Percentiles rank a stretch among this genome's conserved stretches.
Conservation (phyloP, 331 rosid species). For the Acacia concinna region DNA sequence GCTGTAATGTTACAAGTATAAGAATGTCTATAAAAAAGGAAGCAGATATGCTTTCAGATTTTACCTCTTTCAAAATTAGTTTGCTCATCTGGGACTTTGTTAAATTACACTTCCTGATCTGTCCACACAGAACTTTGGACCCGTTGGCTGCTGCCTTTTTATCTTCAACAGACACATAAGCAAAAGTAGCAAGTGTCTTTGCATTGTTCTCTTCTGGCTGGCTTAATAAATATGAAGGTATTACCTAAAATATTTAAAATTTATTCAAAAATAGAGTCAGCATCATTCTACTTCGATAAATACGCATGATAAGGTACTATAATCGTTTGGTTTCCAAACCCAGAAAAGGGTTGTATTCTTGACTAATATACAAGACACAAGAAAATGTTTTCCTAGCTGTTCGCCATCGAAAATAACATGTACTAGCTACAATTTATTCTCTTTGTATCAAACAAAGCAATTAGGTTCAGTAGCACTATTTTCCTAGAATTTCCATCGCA, state of each 20-base stretch:
- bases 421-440: neutral
- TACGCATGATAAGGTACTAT: neutral
- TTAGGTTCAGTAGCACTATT: neutral
- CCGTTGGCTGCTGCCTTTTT: conserved; percentile 26
- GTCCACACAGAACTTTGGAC: conserved; percentile 43
- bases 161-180: conserved; percentile 64
- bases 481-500: neutral
- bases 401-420: neutral
- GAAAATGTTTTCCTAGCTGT: neutral
- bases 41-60: neutral
- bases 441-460: neutral
- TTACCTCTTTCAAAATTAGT: conserved; percentile 64
- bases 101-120: conserved; percentile 82
- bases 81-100: conserved; percentile 48
- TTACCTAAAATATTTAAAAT: conserved; percentile 53
- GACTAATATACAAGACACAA: neutral
- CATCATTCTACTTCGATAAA: neutral
- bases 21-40: neutral
- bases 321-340: neutral
- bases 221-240: conserved; percentile 53
- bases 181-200: conserved; percentile 38
- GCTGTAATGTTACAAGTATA: neutral
- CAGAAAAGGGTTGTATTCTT: neutral
- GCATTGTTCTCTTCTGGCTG: conserved; percentile 38
- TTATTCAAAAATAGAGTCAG: conserved; percentile 14